Evolutionary conservation across 768 basidiomycete species (phyloP), one percentile per base, ranked within the genome.

Genomic region (Boletus coccyginus): DNA sequence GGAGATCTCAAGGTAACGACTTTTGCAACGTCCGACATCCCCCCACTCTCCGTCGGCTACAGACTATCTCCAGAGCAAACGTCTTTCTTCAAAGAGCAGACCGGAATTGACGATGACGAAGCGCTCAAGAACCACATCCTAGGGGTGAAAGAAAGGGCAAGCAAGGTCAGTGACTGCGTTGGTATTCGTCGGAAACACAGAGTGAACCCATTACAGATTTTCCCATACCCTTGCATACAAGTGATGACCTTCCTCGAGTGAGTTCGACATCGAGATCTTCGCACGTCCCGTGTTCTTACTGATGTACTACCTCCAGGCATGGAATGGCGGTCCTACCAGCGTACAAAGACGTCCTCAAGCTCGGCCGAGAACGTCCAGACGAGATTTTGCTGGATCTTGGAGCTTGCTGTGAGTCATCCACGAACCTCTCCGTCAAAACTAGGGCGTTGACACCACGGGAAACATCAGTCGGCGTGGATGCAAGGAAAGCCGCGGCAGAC

Each of bases 311-410:
- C 1, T 29, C 40, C 44, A 61, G 62, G 36, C 52, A 41, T 14
- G 57, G 56, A 10, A 59, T 64, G 3, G 32, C 52, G 17, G 31
- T n/a, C 0, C 55, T 46, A 3, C 60, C 57, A 5, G 54, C 49
- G 8, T 73, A 71, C 46, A 31, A 62, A 17, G 36, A 43, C 2
- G 55, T 75, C 13, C 65, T 79, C 9, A 63, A 68, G 33, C 64
- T 79, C 7, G 77, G 73, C 8, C 67, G 61, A 46, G 72, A 73
- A 29, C 73, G 73, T 35, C 36, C 59, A 7, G 66, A 69, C 7
- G 73, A 73, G 0, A 67, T 80, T 13, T 64, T 78, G 17, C 68
- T 81, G 7, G 79, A 81, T 38, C 65, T 78, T 8, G 78, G 76
- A 2, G 76, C 77, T 58, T 77, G 77, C 58, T 69, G 77, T 78